Evolutionary conservation across 768 basidiomycete genomes (phyloP), one percentile per base, ranked within the genome.

Genomic region (Tylopilus balloui): DNA sequence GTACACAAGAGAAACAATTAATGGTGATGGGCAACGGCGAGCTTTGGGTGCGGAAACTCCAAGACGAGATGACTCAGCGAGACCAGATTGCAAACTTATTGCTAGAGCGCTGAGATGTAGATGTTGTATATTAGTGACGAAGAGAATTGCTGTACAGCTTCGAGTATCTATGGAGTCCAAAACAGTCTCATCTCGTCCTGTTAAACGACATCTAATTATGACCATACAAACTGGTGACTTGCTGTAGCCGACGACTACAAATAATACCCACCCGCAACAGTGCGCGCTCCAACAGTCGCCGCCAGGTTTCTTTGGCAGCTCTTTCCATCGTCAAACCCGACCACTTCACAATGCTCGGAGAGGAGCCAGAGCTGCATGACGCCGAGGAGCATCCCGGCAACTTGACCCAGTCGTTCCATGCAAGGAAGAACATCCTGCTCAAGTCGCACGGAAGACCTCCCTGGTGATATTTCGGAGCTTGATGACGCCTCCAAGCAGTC

Each of bases 371-470:
- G 28, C 43, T 53, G 25, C 53, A 60, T 39, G 53, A 62, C 27
- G 42, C 39, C 25, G 56, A 62, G 35, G 62, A 61, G 42, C 42
- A 48, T 24, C 63, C 23, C 11, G 50, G 29, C 12, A 51, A 52
- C 41, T 28, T 50, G 17, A 50, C 61, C 15, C 54, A 59, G 45
- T 42, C 61, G 15, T 62, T 58, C 32, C 63, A 62, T 35, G 54
- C 63, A 8, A 83, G 71, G 58, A 80, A 90, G 71, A 92, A 92
- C 59, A 87, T 80, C 2, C 72, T 92, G 21, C 70, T 92, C 29
- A 86, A 83, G 41, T 88, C 87, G 28, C 90, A 92, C 69, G 90
- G 90, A 42, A 78, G 90, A 40, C 87, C 87, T 41, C 88, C 90
- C 59, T 92, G 89, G 89, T 90, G 66, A 54, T 40, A 40, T 47